Base-by-base conservation (phyloP, 306 rosid species). In the Benincasa hispida region DNA sequence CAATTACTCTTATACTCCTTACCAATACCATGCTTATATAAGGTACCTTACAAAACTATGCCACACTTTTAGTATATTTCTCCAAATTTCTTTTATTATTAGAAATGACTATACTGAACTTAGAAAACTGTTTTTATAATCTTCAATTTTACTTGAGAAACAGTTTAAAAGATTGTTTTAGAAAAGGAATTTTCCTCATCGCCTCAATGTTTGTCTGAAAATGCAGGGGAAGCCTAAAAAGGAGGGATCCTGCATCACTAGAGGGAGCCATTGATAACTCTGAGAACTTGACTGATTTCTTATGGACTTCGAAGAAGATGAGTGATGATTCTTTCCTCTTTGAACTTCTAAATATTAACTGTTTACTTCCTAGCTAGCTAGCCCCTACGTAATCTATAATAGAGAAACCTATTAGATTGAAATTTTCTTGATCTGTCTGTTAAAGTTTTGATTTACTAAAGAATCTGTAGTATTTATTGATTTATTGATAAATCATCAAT, bases 241-340 rank as follows among this genome's bases (percentile, higher is more conserved):
- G 87, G 81, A 87, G n/a, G 9, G 91, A 81, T 81, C 76, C 88
- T 6, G 6, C 88, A 84, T 87, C 96, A 50, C 79, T 93, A 85
- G 91, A 90, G 0, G 92, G 89, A 37, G 98, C 97, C 30, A 5
- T 90, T 55, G 94, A 81, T 8, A 96, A 93, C 39, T 90, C 97
- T 13, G 96, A 91, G 83, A 93, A 91, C 82, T 77, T 91, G 75
- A 93, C 98, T 74, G 97, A 93, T 86, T 91, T 80, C 97, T 93
- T 50, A 32, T 93, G 86, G 98, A 91, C 77, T 93, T 93, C 77
- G 94, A 88, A 72, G 97, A 89, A 85, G 97, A 80, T 18, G 62
- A 57, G 41, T 74, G 84, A 76, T 84, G 54, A 77, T 80, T 18
- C 59, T 55, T 14, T 70, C 55, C 80, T 82, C 51, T 66, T 32